Conservation (phyloP, 169 alveolate genomes). For the Plasmodium yoelii region DNA sequence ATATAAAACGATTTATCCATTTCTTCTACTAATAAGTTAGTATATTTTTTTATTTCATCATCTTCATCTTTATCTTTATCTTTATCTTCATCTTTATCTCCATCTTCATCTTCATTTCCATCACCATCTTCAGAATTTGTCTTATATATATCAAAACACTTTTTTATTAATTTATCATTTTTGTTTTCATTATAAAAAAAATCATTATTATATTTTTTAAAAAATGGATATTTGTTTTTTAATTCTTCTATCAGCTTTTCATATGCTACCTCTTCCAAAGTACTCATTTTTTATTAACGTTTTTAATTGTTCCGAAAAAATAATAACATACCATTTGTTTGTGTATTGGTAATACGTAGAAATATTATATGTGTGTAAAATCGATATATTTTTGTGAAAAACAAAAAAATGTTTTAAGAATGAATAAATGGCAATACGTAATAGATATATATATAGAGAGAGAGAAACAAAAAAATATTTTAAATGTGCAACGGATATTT, state of each 20-base stretch:
- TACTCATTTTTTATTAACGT: conserved; percentile 45
- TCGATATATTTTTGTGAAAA: too few species aligned
- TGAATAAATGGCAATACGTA: too few species aligned
- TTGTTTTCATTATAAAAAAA: conserved; percentile 47
- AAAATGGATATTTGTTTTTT: conserved; percentile 58
- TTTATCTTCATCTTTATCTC: conserved; percentile 8
- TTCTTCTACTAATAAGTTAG: conserved; percentile 37
- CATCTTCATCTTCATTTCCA: too few species aligned
- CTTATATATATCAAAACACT: conserved; percentile 1
- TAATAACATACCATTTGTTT: too few species aligned
- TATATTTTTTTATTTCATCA: conserved; percentile 15
- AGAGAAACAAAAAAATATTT: too few species aligned
- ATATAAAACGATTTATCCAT: conserved; percentile 30
- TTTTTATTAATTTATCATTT: conserved; percentile 7
- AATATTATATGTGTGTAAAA: too few species aligned
- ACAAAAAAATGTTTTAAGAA: too few species aligned
- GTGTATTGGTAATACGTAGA: too few species aligned
- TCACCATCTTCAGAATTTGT: too few species aligned
- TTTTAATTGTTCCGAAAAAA: background rate
- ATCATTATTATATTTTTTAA: conserved; percentile 34
- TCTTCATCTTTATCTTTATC: conserved; percentile 12
- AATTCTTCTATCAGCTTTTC: conserved; percentile 40
- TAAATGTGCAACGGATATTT: too few species aligned
- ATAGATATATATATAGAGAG: too few species aligned
- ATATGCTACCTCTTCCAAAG: conserved; percentile 27